These are phyloP conservation scores for Cercospora sesami DNA, from an alignment of 2,329 filamentous ascomycete species.

Conservation along the genomic window DNA sequence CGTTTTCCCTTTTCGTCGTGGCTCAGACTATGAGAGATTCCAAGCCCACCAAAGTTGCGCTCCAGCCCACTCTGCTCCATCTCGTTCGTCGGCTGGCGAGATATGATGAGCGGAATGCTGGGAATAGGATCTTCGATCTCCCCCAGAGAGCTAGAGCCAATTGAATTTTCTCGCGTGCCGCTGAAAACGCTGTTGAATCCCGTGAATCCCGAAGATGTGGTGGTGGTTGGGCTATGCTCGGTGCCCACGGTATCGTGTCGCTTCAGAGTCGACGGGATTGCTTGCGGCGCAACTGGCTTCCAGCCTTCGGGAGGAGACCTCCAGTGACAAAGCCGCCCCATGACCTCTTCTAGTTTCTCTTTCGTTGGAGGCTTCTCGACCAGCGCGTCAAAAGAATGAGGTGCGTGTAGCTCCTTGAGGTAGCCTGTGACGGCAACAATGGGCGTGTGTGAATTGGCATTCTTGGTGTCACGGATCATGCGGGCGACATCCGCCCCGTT, in stretches of 20 bases:
- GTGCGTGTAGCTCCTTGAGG: slow-evolving; percentile 91
- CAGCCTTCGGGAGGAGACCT: slow-evolving; percentile 70
- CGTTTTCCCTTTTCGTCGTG: slow-evolving; percentile 26
- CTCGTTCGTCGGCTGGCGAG: slow-evolving; percentile 66
- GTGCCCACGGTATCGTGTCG: slow-evolving; percentile 63
- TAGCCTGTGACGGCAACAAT: slow-evolving; percentile 97
- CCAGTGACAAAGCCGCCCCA: slow-evolving; percentile 90
- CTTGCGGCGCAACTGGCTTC: slow-evolving; percentile 43
- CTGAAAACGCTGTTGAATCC: slow-evolving; percentile 57
- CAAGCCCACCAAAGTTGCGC: slow-evolving; percentile 63
- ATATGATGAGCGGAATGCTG: slow-evolving; percentile 71
- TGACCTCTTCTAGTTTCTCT: slow-evolving; percentile 83
- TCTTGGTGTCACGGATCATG: slow-evolving; percentile 97
- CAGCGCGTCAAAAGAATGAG: slow-evolving; percentile 91
- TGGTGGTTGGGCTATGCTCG: slow-evolving; percentile 81
- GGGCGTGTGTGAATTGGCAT: slow-evolving; percentile 88
- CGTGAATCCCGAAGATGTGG: slow-evolving; percentile 71
- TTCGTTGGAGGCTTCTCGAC: slow-evolving; percentile 96
- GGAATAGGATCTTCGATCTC: slow-evolving; percentile 80
- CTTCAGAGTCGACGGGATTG: slow-evolving; percentile 61
- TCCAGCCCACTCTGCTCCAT: slow-evolving; percentile 60
- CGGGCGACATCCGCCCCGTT: slow-evolving; percentile 93
- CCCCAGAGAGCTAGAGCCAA: slow-evolving; percentile 83
- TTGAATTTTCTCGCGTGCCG: slow-evolving; percentile 70
- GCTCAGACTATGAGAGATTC: slow-evolving; percentile 55